Evolutionary conservation across 1,284 basidiomycete genomes (phyloP).

Genomic region (Ustilago nuda): DNA sequence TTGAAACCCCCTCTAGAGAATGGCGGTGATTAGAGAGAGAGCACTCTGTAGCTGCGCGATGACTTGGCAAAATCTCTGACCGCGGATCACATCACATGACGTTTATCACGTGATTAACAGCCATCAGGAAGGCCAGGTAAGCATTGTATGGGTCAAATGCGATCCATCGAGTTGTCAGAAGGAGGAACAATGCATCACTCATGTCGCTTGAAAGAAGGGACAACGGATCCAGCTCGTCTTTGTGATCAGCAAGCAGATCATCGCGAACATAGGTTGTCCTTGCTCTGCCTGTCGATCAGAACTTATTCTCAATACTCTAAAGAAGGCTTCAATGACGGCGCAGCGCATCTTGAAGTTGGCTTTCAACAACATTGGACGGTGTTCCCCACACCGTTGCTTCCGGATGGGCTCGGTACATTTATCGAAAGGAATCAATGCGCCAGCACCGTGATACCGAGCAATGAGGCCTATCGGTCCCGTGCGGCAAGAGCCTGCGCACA

Average conservation of each 20-base stretch:
- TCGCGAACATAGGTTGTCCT: not conserved
- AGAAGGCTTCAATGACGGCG: not conserved
- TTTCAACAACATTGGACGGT: not conserved
- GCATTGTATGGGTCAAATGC: not conserved
- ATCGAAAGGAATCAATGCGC: not conserved
- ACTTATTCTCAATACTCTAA: not conserved
- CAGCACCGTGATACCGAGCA: not conserved
- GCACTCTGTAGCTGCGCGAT: too few species aligned
- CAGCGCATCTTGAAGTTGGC: not conserved
- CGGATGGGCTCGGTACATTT: not conserved
- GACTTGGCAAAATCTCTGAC: too few species aligned
- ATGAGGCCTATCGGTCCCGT: not conserved
- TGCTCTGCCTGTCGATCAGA: not conserved
- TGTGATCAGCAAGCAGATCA: not conserved
- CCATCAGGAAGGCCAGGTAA: not conserved
- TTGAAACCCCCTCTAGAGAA: too few species aligned
- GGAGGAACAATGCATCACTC: too few species aligned
- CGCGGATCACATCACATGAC: too few species aligned
- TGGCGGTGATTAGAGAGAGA: too few species aligned
- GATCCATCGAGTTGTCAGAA: constrained; percentile 2
- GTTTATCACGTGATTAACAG: too few species aligned
- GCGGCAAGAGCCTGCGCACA: not conserved
- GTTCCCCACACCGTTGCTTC: constrained; percentile 1
- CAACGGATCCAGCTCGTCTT: not conserved
- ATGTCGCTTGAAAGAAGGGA: not conserved